These are phyloP conservation scores for Antrodiella citrinella DNA, from an alignment of 768 basidiomycete species.

Conservation along the genomic window DNA sequence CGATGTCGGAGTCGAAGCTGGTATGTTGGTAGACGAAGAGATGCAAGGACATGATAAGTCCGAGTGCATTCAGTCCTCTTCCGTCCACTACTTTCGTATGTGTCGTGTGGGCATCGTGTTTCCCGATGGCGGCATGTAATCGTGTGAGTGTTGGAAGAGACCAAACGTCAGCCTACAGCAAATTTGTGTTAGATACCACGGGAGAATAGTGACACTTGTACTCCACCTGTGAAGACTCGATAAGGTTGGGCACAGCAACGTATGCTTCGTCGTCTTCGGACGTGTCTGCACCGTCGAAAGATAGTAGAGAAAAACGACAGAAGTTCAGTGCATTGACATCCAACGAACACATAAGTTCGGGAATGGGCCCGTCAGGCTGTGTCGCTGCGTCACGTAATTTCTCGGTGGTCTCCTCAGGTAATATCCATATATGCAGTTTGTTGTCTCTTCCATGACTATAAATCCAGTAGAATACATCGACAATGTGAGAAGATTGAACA, in stretches of 20 bases:
- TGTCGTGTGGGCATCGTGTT: conserved; percentile 26
- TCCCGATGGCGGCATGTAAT: conserved; percentile 81
- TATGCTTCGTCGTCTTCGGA: conserved; percentile 31
- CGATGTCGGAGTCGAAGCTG: conserved; percentile 8
- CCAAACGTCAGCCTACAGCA: conserved; percentile 79
- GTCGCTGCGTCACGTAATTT: conserved; percentile 53
- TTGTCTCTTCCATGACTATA: conserved; percentile 82
- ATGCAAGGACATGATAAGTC: conserved; percentile 86
- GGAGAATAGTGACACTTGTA: not conserved
- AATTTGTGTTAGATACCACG: not conserved
- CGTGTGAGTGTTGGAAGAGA: conserved; percentile 57
- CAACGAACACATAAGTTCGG: conserved; percentile 55
- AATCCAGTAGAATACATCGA: too few relatives aligned
- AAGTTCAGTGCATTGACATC: conserved; percentile 93
- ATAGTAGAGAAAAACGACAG: conserved; percentile 77
- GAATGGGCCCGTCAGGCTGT: conserved; percentile 38
- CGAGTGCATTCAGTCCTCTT: conserved; percentile 36
- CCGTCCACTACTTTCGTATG: conserved; percentile 30
- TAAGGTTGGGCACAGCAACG: conserved; percentile 78
- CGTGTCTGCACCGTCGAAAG: conserved; percentile 12
- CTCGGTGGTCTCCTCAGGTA: conserved; percentile 11
- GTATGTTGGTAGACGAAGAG: conserved; percentile 38
- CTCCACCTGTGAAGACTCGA: conserved; percentile 77
- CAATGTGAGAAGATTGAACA: too few relatives aligned
- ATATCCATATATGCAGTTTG: conserved; percentile 68